Percentiles rank a stretch among this genome's conserved stretches.
Conservation (phyloP, 306 rosid species). For the Acacia confusa region DNA sequence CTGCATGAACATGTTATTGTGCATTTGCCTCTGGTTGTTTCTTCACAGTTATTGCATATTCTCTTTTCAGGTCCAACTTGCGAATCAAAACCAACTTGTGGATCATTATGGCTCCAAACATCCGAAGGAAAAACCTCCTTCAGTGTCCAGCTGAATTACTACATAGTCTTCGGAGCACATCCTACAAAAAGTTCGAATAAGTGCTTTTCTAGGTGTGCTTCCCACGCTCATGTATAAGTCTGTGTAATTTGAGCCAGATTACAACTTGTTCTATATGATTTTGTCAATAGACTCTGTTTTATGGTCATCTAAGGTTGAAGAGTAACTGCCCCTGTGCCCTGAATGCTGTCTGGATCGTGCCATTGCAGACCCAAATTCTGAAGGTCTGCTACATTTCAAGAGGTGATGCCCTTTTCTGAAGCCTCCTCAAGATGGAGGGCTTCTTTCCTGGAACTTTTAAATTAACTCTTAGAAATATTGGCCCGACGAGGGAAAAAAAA, state of each 20-base stretch:
- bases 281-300: not conserved
- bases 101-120: constrained; percentile 92
- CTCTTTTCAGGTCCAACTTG: constrained; percentile 73
- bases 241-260: not conserved
- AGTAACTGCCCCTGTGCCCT: not conserved
- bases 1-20: constrained; percentile 12
- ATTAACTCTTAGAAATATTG: not conserved
- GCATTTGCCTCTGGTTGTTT: constrained; percentile 15
- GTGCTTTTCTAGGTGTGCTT: not conserved
- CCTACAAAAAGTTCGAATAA: constrained; percentile 6
- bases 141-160: constrained; percentile 59
- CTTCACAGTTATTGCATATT: constrained; percentile 20
- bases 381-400: constrained; percentile 1
- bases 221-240: not conserved
- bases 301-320: not conserved
- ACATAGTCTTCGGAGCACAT: constrained; percentile 9
- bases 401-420: not conserved
- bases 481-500: not conserved
- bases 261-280: not conserved
- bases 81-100: constrained; percentile 75
- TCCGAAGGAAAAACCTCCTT: constrained; percentile 90
- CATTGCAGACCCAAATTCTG: not conserved
- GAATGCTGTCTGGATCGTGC: not conserved
- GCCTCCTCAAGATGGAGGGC: not conserved
- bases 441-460: not conserved